These are phyloP conservation scores for Allium fistulosum DNA, from an alignment of 106 monocot species.

Conservation along the genomic window DNA sequence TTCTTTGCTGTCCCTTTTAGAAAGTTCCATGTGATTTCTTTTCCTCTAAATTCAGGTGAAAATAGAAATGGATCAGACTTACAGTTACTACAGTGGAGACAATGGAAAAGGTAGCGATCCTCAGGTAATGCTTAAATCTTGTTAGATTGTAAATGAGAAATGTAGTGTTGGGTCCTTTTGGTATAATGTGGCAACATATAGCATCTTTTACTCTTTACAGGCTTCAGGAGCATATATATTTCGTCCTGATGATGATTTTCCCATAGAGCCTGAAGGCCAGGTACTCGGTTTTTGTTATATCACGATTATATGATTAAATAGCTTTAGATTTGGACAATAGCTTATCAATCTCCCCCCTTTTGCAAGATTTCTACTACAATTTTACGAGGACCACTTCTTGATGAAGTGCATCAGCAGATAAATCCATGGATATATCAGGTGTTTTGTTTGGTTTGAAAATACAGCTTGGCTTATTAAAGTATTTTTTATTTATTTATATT, in stretches of 20 bases:
- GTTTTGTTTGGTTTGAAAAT: not conserved
- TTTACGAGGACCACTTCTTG: conserved; percentile 71
- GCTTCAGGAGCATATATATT: conserved; percentile 98
- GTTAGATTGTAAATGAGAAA: not conserved
- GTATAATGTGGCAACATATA: conserved; percentile 1
- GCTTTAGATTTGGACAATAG: not conserved
- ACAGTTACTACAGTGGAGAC: conserved; percentile 68
- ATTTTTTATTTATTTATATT: no score
- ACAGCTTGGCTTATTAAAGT: no score
- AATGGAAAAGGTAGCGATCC: conserved; percentile 53
- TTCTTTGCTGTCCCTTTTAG: not conserved
- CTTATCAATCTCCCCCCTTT: not conserved
- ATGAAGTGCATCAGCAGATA: conserved; percentile 94
- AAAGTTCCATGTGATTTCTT: conserved; percentile 5
- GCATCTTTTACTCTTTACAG: conserved; percentile 28
- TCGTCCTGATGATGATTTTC: conserved; percentile 68
- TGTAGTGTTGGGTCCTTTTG: not conserved
- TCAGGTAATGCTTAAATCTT: conserved; percentile 42
- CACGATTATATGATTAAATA: not conserved
- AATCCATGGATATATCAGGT: conserved; percentile 99
- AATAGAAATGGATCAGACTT: conserved; percentile 46
- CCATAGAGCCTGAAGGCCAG: conserved; percentile 45
- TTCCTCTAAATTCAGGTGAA: conserved; percentile 42
- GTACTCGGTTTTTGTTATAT: conserved; percentile 21
- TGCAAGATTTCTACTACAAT: conserved; percentile 50